Conservation (phyloP, 805 yeast species). For the Yarrowia sp. region DNA sequence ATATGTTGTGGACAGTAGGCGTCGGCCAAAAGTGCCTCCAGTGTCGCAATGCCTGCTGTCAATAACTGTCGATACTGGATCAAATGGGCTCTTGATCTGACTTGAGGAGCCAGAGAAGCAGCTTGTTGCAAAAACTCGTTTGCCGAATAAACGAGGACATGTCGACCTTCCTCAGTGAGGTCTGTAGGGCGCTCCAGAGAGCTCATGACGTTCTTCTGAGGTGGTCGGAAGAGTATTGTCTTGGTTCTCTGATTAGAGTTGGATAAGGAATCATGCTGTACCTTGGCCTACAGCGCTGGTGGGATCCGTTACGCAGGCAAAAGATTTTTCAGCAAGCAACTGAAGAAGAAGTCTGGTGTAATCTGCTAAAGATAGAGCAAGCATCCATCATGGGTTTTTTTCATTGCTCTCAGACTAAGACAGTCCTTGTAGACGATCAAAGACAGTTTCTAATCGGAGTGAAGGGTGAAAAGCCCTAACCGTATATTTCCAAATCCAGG, state of each 20-base stretch:
- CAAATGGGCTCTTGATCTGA: background rate
- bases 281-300: background rate
- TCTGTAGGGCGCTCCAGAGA: background rate
- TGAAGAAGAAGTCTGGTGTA: background rate
- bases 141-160: background rate
- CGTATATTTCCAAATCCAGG: background rate
- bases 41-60: background rate
- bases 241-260: background rate
- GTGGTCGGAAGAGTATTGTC: background rate
- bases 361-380: too few relatives aligned
- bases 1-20: slow-evolving; percentile 13
- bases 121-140: slow-evolving; percentile 1
- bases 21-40: slow-evolving; percentile 21
- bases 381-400: too few relatives aligned
- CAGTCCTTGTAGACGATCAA: background rate
- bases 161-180: background rate
- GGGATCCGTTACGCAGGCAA: background rate
- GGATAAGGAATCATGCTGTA: background rate
- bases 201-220: background rate
- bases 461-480: background rate
- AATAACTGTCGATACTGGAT: slow-evolving; percentile 3
- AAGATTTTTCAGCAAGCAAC: background rate
- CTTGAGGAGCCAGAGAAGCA: background rate
- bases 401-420: background rate
- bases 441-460: background rate